phyloP scores from a whole-genome alignment of 2,329 filamentous ascomycete species.

The Cladorrhinum sp. region DNA sequence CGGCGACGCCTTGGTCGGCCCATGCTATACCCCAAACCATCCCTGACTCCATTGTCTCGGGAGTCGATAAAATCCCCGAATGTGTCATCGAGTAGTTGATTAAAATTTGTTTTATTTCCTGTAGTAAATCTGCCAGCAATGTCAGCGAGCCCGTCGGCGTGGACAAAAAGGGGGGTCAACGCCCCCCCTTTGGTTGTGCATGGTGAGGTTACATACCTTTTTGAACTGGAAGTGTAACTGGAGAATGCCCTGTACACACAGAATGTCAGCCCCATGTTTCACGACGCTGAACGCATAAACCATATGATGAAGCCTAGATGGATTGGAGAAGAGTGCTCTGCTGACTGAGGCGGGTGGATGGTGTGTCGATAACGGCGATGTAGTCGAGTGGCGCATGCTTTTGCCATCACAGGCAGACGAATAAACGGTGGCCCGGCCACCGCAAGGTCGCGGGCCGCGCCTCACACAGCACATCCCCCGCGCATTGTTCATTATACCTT shows the following conservation, averaged over 20 bases:
- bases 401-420: constrained; percentile 4
- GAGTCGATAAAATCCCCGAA: neutral
- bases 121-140: constrained; percentile 49
- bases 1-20: constrained; percentile 13
- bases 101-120: constrained; percentile 42
- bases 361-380: constrained; percentile 2
- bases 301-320: constrained; percentile 11
- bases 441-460: constrained; percentile 11
- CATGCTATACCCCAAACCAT: neutral
- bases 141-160: constrained; percentile 18
- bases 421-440: constrained; percentile 8
- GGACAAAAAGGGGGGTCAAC: neutral
- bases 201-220: constrained; percentile 59
- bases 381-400: constrained; percentile 10
- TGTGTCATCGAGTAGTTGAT: neutral
- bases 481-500: neutral
- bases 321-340: neutral
- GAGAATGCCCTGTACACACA: constrained; percentile 69
- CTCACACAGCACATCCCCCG: constrained; percentile 16
- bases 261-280: constrained; percentile 17
- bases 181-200: neutral
- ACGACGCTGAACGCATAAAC: constrained; percentile 15
- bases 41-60: neutral
- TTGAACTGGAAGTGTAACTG: constrained; percentile 99
- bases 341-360: constrained; percentile 2